Conservation (phyloP, 2,329 filamentous ascomycete genomes). For the Bipolaris zeicola region DNA sequence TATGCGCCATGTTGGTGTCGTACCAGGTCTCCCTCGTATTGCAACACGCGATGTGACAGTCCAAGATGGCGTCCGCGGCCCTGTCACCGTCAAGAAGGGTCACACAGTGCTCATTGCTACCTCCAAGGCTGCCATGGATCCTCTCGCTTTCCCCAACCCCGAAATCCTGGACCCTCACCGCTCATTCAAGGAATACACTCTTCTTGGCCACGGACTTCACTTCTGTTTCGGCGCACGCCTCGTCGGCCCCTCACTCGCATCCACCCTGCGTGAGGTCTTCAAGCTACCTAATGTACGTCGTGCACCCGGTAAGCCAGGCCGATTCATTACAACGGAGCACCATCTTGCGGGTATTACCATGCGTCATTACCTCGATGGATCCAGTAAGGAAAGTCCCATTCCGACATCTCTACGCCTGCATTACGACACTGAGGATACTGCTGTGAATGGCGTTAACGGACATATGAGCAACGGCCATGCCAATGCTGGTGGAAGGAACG, state of each 20-base stretch:
- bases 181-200: slow-evolving; percentile 38
- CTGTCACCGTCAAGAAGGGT: slow-evolving; percentile 52
- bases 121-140: slow-evolving; percentile 47
- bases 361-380: slow-evolving; percentile 57
- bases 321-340: slow-evolving; percentile 53
- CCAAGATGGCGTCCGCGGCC: slow-evolving; percentile 56
- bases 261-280: slow-evolving; percentile 43
- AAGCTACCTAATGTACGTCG: slow-evolving; percentile 42
- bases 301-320: slow-evolving; percentile 39
- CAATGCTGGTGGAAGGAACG: slow-evolving; percentile 18
- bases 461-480: slow-evolving; percentile 17
- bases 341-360: slow-evolving; percentile 56
- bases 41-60: slow-evolving; percentile 54
- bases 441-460: background rate
- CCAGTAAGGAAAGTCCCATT: slow-evolving; percentile 54
- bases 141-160: slow-evolving; percentile 39
- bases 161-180: slow-evolving; percentile 48
- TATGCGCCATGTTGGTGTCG: slow-evolving; percentile 59
- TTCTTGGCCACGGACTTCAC: slow-evolving; percentile 42
- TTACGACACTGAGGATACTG: slow-evolving; percentile 29
- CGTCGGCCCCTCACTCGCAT: slow-evolving; percentile 35
- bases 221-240: slow-evolving; percentile 43
- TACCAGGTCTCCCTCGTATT: slow-evolving; percentile 59
- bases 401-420: slow-evolving; percentile 34
- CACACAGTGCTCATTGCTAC: slow-evolving; percentile 49